Evolutionary conservation across 352 stramenopile genomes (phyloP).

Genomic region (Globisporangium paroecandrum): DNA sequence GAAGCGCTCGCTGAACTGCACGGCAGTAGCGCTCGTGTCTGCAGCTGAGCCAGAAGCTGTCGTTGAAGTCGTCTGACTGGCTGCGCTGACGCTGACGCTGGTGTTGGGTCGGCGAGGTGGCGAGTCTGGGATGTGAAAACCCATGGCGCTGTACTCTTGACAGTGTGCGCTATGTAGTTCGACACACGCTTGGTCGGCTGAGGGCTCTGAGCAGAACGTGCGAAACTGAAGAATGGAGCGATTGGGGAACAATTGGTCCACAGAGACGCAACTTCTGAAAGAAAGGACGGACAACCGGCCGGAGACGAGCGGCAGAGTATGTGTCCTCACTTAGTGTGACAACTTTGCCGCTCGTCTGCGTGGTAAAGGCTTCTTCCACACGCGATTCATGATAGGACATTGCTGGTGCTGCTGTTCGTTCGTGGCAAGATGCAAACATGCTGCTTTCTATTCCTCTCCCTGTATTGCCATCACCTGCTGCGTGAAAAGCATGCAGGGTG

Average conservation of each 20-base stretch:
- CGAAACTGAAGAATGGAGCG: neutral
- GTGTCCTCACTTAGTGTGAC: too few relatives aligned
- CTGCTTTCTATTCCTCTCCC: neutral
- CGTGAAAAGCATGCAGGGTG: neutral
- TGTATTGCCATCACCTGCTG: neutral
- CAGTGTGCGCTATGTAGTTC: neutral
- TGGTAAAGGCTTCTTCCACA: neutral
- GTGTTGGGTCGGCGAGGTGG: slow-evolving; percentile 13
- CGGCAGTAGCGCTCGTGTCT: neutral
- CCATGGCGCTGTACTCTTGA: slow-evolving; percentile 31
- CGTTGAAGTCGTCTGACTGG: slow-evolving; percentile 13
- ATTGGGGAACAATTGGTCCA: neutral
- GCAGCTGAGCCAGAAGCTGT: neutral
- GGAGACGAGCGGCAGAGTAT: too few relatives aligned
- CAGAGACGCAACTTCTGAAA: neutral
- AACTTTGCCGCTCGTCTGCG: neutral
- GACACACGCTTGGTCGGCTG: neutral
- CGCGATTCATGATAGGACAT: too few relatives aligned
- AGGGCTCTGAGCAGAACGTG: neutral
- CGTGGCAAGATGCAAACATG: neutral
- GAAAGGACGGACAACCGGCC: neutral
- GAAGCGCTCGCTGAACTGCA: slow-evolving; percentile 14
- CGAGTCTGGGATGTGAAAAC: slow-evolving; percentile 67
- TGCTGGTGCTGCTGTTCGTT: neutral
- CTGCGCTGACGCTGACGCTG: slow-evolving; percentile 15